Evolutionary conservation across 345 rosid genomes (phyloP).

Genomic region (Trapa bicornis): DNA sequence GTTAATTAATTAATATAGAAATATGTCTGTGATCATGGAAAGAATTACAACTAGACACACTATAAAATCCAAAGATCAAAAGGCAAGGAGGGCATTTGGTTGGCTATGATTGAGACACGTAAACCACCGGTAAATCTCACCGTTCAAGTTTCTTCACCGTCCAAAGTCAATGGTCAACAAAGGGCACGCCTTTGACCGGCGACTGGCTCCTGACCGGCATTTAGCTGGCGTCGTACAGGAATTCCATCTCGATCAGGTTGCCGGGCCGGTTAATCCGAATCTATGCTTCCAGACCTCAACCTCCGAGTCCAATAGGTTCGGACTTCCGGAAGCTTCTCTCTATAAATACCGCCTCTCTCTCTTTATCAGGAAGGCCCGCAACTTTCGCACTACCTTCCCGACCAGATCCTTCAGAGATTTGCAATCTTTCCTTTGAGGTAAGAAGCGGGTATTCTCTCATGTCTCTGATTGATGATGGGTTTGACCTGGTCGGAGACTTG

Average conservation of each 20-base stretch:
- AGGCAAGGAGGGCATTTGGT: no score
- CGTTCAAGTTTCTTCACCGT: constrained; percentile 1
- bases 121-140: no score
- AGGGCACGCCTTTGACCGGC: constrained; percentile 5
- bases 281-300: neutral
- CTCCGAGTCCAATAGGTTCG: constrained; percentile 9
- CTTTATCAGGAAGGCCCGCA: neutral
- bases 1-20: no score
- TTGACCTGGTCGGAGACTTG: neutral
- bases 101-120: no score
- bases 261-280: constrained; percentile 13
- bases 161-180: constrained; percentile 8
- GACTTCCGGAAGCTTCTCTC: constrained; percentile 6
- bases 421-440: constrained; percentile 9
- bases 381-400: neutral
- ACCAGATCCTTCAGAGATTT: constrained; percentile 4
- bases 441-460: neutral
- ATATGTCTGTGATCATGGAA: no score
- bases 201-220: constrained; percentile 13
- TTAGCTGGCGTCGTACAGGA: constrained; percentile 2
- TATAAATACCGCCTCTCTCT: neutral
- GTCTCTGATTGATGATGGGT: neutral
- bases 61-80: no score
- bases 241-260: constrained; percentile 2
- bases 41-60: no score